A percentile compares a stretch with the other conserved stretches of the same genome.
Evolutionary conservation across 148 eudicot species (phyloP).

Genomic region (Pharnaceum exiguum): DNA sequence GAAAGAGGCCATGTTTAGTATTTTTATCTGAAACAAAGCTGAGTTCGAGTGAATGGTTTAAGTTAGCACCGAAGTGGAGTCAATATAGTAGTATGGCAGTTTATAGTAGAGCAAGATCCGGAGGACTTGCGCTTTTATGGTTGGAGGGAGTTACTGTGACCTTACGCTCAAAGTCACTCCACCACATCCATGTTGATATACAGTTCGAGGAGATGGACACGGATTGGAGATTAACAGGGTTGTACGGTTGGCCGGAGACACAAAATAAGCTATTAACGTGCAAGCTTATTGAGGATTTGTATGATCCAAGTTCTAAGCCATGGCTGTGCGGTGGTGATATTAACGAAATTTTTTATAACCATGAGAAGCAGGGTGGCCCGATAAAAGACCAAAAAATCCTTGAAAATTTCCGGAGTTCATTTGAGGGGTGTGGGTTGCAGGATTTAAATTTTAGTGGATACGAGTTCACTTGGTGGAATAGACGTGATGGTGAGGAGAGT

Average conservation of each 20-base stretch:
- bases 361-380: background rate
- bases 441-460: background rate
- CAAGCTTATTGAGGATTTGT: background rate
- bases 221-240: background rate
- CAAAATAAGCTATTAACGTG: background rate
- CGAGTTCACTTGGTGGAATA: background rate
- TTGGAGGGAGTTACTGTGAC: no score
- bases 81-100: no score
- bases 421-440: background rate
- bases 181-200: background rate
- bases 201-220: background rate
- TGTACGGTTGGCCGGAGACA: background rate
- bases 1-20: background rate
- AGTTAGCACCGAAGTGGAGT: no score
- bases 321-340: background rate
- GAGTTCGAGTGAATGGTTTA: background rate
- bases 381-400: background rate
- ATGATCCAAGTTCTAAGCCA: background rate
- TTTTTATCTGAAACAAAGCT: constrained; percentile 1
- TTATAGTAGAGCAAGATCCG: no score
- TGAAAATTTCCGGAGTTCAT: background rate
- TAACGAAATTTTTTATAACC: background rate
- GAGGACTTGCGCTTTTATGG: no score
- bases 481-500: background rate
- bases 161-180: background rate